Evolutionary conservation across 2,329 filamentous ascomycete genomes (phyloP).

Genomic region (Rhynchosporium secalis): DNA sequence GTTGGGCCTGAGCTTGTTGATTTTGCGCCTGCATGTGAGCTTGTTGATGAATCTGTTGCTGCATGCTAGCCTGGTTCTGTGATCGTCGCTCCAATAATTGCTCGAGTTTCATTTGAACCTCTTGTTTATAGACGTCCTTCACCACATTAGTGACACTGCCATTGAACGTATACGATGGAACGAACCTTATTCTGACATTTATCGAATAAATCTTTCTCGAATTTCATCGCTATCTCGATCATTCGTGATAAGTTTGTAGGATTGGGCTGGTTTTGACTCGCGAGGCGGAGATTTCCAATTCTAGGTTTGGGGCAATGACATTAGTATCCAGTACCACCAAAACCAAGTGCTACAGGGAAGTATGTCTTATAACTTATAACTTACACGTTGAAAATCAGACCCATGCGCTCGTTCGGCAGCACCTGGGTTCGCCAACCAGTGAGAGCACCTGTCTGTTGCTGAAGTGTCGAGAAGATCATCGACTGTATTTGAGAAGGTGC

Average conservation of each 20-base stretch:
- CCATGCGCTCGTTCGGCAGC: conserved; percentile 35
- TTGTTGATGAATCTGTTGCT: conserved; percentile 47
- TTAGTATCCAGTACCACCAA: conserved; percentile 13
- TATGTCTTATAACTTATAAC: conserved; percentile 9
- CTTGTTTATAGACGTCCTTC: conserved; percentile 35
- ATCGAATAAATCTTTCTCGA: conserved; percentile 38
- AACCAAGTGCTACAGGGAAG: background rate
- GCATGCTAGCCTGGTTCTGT: conserved; percentile 39
- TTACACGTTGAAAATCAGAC: conserved; percentile 39
- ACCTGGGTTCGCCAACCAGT: conserved; percentile 36
- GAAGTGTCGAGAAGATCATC: conserved; percentile 34
- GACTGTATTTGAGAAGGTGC: conserved; percentile 31
- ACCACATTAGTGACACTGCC: conserved; percentile 23
- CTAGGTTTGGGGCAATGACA: conserved; percentile 23
- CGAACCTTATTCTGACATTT: conserved; percentile 36
- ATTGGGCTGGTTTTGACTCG: conserved; percentile 31
- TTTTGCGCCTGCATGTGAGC: conserved; percentile 45
- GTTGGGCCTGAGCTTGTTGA: conserved; percentile 45
- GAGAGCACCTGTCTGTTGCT: conserved; percentile 30
- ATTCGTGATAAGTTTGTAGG: conserved; percentile 32
- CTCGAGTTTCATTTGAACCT: conserved; percentile 34
- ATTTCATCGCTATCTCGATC: conserved; percentile 37
- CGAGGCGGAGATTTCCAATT: conserved; percentile 36
- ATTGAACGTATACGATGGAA: background rate
- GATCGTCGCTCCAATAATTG: conserved; percentile 35